Evolutionary conservation across 2,329 filamentous ascomycete genomes (phyloP), one percentile per base, ranked within the genome.

Genomic region (Dendryphion nanum): DNA sequence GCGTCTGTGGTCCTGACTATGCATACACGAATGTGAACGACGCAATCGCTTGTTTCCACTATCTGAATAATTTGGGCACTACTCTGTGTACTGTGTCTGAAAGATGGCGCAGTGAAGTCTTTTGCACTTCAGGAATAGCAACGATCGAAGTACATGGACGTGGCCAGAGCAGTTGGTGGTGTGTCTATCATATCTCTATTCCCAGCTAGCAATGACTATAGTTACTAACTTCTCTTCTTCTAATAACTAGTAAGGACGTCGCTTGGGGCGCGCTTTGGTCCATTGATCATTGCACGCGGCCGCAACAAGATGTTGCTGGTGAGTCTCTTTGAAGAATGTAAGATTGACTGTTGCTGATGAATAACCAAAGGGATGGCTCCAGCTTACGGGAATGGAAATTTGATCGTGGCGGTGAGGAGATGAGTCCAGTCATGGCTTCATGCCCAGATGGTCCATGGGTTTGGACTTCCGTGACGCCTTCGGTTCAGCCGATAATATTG

Each of bases 41-140:
- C 16, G 31, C 38, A 2, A 44, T 50, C n/a, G 32, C 37, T 10
- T 50, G 45, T 37, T 45, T 33, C 31, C 20, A 48, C 15, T 50
- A 48, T 33, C 29, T 48, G 6, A 36, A 19, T 12, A 39, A 18
- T n/a, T 32, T 50, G 2, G 47, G 37, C 6, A 42, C 30, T 2
- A 33, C 30, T 4, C 24, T 10, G 13, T 48, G 47, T 17, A 37
- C 18, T n/a, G 35, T 26, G 23, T n/a, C 23, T 3, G 23, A 26
- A 8, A 26, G 10, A n/a, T n/a, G n/a, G 23, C 10, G 23, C 10
- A 26, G 23, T 26, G n/a, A n/a, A 10, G 23, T 26, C 2, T 26
- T 26, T n/a, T 26, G 23, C 3, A 30, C 5, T 20, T 28, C 15
- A 5, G 16, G 33, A 29, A 30, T 30, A 5, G 15, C 13, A 14